These are phyloP conservation scores for Flaveria bidentis DNA, from an alignment of 129 eudicot genomes.

Conservation along the genomic window DNA sequence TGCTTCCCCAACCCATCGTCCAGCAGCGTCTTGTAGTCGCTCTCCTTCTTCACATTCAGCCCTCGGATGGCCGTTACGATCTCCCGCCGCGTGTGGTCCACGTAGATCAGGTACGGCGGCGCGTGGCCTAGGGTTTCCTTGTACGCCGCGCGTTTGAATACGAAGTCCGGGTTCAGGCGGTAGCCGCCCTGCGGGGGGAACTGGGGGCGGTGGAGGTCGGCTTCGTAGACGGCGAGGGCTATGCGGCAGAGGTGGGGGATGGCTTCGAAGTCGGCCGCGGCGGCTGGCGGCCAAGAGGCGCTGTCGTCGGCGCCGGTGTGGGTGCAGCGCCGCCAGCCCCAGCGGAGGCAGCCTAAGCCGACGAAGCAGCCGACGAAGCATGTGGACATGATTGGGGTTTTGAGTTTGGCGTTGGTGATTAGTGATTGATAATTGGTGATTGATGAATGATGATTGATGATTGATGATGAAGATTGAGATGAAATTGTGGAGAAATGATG, in stretches of 20 bases:
- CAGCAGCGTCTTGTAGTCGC: conserved; percentile 57
- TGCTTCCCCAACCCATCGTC: conserved; percentile 54
- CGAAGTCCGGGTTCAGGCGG: conserved; percentile 58
- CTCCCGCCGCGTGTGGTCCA: conserved; percentile 55
- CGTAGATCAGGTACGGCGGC: conserved; percentile 69
- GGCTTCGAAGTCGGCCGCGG: conserved; percentile 59
- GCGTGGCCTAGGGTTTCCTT: conserved; percentile 55
- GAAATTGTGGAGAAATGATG: too few relatives aligned
- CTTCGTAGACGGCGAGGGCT: conserved; percentile 62
- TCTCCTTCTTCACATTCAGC: conserved; percentile 49
- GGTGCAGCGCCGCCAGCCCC: conserved; percentile 87
- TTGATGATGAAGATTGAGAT: too few relatives aligned
- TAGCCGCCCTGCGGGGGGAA: conserved; percentile 52
- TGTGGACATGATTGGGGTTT: conserved; percentile 44
- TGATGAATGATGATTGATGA: too few relatives aligned
- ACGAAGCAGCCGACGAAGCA: conserved; percentile 62
- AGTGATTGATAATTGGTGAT: too few relatives aligned
- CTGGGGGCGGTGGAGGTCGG: conserved; percentile 51
- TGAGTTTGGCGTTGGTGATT: too few relatives aligned
- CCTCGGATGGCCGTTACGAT: conserved; percentile 72
- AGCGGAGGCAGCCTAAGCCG: conserved; percentile 55
- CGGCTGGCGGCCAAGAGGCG: conserved; percentile 64
- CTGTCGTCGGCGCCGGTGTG: conserved; percentile 76
- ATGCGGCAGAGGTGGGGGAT: conserved; percentile 65
- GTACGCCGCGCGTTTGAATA: conserved; percentile 66